Percentiles rank a stretch among this genome's conserved stretches.
phyloP scores from a whole-genome alignment of 2,329 filamentous ascomycete genomes.

The Pezicula carpinea region DNA sequence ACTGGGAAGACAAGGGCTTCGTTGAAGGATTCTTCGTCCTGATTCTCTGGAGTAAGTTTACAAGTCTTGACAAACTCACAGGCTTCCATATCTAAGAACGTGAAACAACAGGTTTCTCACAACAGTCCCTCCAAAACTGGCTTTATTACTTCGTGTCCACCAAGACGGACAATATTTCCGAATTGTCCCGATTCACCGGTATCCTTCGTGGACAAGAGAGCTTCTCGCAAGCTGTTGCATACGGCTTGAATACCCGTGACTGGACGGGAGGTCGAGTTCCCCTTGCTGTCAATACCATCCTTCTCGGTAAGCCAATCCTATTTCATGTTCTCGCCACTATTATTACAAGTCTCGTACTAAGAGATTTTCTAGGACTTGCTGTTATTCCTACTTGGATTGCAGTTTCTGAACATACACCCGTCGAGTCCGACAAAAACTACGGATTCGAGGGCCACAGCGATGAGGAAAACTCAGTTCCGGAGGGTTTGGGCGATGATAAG shows the following conservation, averaged over 20 bases:
- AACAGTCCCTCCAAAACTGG: conserved; percentile 51
- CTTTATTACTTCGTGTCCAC: conserved; percentile 51
- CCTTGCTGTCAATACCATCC: conserved; percentile 31
- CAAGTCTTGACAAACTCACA: not conserved
- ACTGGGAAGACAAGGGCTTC: conserved; percentile 60
- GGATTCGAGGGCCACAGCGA: not conserved
- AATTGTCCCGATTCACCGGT: conserved; percentile 38
- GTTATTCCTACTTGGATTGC: conserved; percentile 9
- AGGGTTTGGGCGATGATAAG: too few relatives aligned
- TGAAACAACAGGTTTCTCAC: conserved; percentile 35
- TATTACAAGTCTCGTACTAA: not conserved
- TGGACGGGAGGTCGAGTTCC: conserved; percentile 39
- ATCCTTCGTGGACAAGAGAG: conserved; percentile 40
- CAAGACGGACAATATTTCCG: conserved; percentile 51
- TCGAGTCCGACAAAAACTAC: conserved; percentile 6
- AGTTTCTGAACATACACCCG: conserved; percentile 5
- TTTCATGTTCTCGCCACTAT: not conserved
- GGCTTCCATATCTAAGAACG: not conserved
- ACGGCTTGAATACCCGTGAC: conserved; percentile 36
- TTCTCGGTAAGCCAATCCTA: not conserved
- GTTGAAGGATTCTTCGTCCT: conserved; percentile 62
- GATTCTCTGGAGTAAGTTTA: conserved; percentile 45
- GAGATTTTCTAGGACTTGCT: conserved; percentile 1
- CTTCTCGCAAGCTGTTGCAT: conserved; percentile 39
- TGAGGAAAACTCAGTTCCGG: conserved; percentile 3